Evolutionary conservation across 176 grass and related monocot species (phyloP).

Genomic region (Phragmites australis): DNA sequence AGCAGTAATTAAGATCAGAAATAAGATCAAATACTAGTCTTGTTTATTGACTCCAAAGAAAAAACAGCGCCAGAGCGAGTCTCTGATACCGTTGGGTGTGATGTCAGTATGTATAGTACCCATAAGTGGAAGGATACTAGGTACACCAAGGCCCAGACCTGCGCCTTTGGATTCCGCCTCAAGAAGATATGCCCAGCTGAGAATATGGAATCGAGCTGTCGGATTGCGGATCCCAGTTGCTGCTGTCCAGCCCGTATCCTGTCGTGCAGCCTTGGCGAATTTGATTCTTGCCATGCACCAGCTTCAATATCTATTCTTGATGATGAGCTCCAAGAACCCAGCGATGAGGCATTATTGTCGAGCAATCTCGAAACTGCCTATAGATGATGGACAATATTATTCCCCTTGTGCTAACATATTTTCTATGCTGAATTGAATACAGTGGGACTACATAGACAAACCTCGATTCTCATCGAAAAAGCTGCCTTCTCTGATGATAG

Average conservation of each 20-base stretch:
- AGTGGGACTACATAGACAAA: background rate
- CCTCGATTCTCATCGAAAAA: conserved; percentile 77
- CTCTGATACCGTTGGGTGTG: conserved; percentile 49
- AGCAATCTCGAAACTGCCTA: conserved; percentile 78
- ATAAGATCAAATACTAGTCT: conserved; percentile 26
- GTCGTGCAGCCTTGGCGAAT: conserved; percentile 46
- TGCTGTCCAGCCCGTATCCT: conserved; percentile 51
- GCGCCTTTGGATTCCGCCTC: conserved; percentile 63
- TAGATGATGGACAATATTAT: conserved; percentile 2
- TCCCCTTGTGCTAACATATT: background rate
- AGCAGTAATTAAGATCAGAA: background rate
- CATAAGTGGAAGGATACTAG: conserved; percentile 75
- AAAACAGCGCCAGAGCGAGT: conserved; percentile 44
- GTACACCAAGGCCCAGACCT: conserved; percentile 61
- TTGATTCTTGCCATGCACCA: conserved; percentile 41
- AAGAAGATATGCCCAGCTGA: conserved; percentile 75
- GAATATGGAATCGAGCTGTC: conserved; percentile 82
- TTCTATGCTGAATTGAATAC: background rate
- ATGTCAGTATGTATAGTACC: conserved; percentile 80
- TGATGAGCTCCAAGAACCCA: conserved; percentile 32
- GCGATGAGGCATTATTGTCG: conserved; percentile 32
- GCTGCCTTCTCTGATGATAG: conserved; percentile 89
- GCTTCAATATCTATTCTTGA: conserved; percentile 70
- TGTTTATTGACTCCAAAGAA: conserved; percentile 65
- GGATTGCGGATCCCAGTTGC: conserved; percentile 64